phyloP scores from a whole-genome alignment of 345 rosid species.

The Conringia planisiliqua region DNA sequence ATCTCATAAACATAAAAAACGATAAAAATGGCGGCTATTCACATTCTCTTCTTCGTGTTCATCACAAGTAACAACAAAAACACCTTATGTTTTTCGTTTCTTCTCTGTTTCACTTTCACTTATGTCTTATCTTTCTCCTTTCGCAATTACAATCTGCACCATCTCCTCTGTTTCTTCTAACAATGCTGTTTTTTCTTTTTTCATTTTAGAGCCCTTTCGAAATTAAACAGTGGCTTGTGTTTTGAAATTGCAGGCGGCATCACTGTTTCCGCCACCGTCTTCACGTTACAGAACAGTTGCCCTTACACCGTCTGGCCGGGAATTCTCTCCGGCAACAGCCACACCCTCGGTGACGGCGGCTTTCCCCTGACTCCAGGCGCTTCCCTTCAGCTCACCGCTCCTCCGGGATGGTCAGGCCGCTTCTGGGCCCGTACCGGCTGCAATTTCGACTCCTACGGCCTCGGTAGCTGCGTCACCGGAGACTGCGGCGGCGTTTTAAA shows the following conservation, averaged over 20 bases:
- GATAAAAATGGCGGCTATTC: not conserved
- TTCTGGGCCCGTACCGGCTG: conserved; percentile 92
- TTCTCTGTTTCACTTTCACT: not conserved
- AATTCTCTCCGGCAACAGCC: conserved; percentile 61
- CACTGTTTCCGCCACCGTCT: conserved; percentile 48
- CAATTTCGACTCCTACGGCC: conserved; percentile 57
- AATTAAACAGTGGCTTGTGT: not conserved
- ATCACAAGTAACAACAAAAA: conserved; percentile 1
- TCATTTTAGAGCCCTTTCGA: too few relatives aligned
- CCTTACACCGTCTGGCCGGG: conserved; percentile 83
- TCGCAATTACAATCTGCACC: not conserved
- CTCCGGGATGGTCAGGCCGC: conserved; percentile 84
- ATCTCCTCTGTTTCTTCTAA: not conserved
- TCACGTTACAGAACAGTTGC: conserved; percentile 70
- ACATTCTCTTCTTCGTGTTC: not conserved
- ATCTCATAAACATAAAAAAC: not conserved
- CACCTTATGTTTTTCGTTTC: not conserved
- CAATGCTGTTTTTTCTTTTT: too few relatives aligned
- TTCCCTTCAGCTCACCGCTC: conserved; percentile 54
- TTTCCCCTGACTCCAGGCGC: conserved; percentile 50
- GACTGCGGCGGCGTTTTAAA: conserved; percentile 72
- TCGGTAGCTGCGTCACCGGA: conserved; percentile 69
- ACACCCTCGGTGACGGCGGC: conserved; percentile 72
- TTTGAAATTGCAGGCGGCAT: conserved; percentile 1
- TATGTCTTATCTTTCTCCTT: not conserved